A percentile compares a stretch with the other conserved stretches of the same genome.
Conservation (phyloP, 768 basidiomycete genomes). For the Neoboletus magnificus region DNA sequence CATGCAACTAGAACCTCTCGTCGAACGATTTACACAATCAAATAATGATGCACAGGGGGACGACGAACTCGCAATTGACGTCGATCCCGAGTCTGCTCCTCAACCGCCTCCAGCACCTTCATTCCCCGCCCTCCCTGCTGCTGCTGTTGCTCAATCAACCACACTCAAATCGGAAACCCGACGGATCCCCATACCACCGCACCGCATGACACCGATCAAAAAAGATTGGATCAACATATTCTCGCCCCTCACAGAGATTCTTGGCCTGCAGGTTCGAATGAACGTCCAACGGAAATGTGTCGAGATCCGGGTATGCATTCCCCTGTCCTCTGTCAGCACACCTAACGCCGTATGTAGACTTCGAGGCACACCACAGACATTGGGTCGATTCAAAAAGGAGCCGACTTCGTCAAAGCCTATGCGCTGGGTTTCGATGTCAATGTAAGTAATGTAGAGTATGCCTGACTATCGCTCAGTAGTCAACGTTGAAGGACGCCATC, state of each 20-base stretch:
- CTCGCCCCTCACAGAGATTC: conserved; percentile 90
- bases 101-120: conserved; percentile 52
- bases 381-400: conserved; percentile 92
- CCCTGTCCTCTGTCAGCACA: not conserved
- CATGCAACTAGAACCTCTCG: conserved; percentile 25
- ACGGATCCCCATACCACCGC: conserved; percentile 89
- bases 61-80: conserved; percentile 62
- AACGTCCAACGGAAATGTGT: conserved; percentile 87
- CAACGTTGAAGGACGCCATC: conserved; percentile 72
- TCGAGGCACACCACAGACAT: conserved; percentile 93
- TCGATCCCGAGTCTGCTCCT: conserved; percentile 43
- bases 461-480: not conserved
- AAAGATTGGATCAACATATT: conserved; percentile 96
- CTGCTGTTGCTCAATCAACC: conserved; percentile 50
- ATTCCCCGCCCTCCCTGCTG: conserved; percentile 67
- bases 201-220: conserved; percentile 96
- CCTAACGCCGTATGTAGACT: conserved; percentile 50
- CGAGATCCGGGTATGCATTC: conserved; percentile 77
- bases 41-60: conserved; percentile 38
- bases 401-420: conserved; percentile 95
- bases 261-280: conserved; percentile 96
- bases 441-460: conserved; percentile 42
- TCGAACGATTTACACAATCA: conserved; percentile 1
- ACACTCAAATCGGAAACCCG: conserved; percentile 77
- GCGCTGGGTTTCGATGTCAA: conserved; percentile 94